Evolutionary conservation across 805 yeast species (phyloP), one percentile per base, ranked within the genome.

Genomic region (Starmerella floricola): DNA sequence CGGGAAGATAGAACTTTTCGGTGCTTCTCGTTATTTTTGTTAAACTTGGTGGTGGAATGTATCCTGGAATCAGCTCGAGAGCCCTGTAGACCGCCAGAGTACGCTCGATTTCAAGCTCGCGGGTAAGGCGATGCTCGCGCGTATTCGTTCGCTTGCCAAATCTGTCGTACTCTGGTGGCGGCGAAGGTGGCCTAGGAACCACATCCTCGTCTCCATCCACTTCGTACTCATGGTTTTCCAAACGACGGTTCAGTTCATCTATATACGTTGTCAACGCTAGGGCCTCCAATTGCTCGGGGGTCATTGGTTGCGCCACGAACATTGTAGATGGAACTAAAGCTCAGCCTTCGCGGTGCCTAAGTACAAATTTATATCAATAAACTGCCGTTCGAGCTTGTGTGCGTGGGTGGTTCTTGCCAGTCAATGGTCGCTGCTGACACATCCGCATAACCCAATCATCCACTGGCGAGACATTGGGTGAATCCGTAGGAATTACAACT

Each of bases 151-250:
- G 76, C 57, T 76, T 78, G 34, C 99, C 99, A 18, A 65, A 62
- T 24, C 68, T 60, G 62, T 91, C 97, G 61, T 91, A 91, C 44
- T 73, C 74, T 1, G 98, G 98, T 2, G 95, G 86, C 0, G 97
- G 97, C 2, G 95, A 83, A 0, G 87, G 85, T 2, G 93, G 83
- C 29, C 68, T 46, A 74, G 62, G 57, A n/a, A n/a, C n/a, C 10
- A 72, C 64, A 13, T 72, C 62, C 29, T 69, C 71, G 40, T 72
- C 63, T n/a, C 71, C 60, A 13, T 69, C 31, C 5, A 2, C 31
- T 15, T 16, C 37, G 6, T 13, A 13, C 4, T 24, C 38, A 3
- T 20, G n/a, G 3, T 16, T 5, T 6, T 38, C 31, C 12, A 88
- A 61, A 44, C 73, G 65, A 27, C 71, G 68, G 1, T 86, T 71